Evolutionary conservation across 495 filamentous ascomycete species (phyloP), one percentile per base, ranked within the genome.

Genomic region (Talaromyces borbonicus): DNA sequence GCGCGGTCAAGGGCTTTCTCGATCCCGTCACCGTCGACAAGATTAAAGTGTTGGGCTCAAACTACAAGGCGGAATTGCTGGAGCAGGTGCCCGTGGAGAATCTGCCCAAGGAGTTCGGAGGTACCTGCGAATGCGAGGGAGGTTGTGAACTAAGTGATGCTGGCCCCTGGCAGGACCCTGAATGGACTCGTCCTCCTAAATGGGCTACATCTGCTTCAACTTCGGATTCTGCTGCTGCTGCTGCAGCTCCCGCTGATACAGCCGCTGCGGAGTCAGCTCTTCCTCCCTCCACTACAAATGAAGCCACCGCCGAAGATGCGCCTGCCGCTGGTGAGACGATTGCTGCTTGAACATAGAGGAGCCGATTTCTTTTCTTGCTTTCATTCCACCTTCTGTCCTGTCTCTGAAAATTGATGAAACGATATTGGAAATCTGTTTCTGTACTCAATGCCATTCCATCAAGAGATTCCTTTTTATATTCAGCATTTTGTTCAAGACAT

Each of bases 11-110:
- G 73, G 73, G 75, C 18, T 96, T 93, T 75, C 72, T 98, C 40
- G 92, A 98, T 71, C 92, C 92, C 42, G 87, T 97, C 55, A 98
- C 92, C 19, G 90, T 95, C 26, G 70, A 79, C 49, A 98, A 98
- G 79, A 98, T 98, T 61, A 82, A 95, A 63, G 78, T 98, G 42
- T 75, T 97, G 11, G 88, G 90, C 49, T 67, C 69, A 52, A 66
- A 72, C 29, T 97, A 96, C 70, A 74, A 93, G 69, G 76, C 77
- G 54, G 87, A 94, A 55, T 72, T 98, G 30, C 70, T 95, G 29
- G 66, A 56, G 35, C 92, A 98, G 69, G 78, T 98, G 4, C 87
- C 93, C 2, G 72, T 74, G 46, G 89, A 97, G 74, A 96, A 96
- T 62, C 71, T 98, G 46, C 92, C 92, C 20, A 81, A 78, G 58